A percentile compares a stretch with the other conserved stretches of the same genome.
Conservation (phyloP, 306 rosid species). For the Luffa acutangula region DNA sequence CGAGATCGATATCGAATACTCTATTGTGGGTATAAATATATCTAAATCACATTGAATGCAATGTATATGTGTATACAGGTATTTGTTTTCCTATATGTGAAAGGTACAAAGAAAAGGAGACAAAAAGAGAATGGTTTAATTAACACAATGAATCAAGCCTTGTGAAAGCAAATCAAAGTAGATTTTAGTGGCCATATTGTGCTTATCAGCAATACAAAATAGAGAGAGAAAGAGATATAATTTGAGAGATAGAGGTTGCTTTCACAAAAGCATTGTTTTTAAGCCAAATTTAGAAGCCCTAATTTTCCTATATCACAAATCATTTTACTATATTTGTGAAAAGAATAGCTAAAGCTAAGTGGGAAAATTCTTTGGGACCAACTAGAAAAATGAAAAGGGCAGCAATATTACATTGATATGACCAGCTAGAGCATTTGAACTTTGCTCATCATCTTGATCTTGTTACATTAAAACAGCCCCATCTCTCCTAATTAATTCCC, state of each 20-base stretch:
- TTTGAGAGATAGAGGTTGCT: constrained; percentile 1
- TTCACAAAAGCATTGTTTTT: constrained; percentile 1
- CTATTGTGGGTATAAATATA: not conserved
- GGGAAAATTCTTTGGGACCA: not conserved
- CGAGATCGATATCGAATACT: not conserved
- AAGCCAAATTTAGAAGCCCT: constrained; percentile 17
- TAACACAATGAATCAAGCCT: not conserved
- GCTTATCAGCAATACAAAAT: constrained; percentile 7
- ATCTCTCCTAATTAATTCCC: not conserved
- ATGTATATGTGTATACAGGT: not conserved
- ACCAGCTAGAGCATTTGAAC: not conserved
- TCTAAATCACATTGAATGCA: constrained; percentile 1
- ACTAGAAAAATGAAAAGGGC: not conserved
- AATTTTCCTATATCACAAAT: not conserved
- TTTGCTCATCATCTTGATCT: not conserved
- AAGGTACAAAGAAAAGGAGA: not conserved
- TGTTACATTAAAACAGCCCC: not conserved
- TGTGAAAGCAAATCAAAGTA: constrained; percentile 4
- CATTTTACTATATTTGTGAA: constrained; percentile 8
- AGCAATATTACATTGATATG: not conserved
- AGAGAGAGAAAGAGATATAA: not conserved
- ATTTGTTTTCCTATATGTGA: not conserved
- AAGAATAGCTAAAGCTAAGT: not conserved
- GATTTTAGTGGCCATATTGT: constrained; percentile 6
- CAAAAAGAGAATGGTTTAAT: not conserved